These are phyloP conservation scores for Cladophialophora bantiana DNA, from an alignment of 2,329 filamentous ascomycete genomes.

Conservation along the genomic window DNA sequence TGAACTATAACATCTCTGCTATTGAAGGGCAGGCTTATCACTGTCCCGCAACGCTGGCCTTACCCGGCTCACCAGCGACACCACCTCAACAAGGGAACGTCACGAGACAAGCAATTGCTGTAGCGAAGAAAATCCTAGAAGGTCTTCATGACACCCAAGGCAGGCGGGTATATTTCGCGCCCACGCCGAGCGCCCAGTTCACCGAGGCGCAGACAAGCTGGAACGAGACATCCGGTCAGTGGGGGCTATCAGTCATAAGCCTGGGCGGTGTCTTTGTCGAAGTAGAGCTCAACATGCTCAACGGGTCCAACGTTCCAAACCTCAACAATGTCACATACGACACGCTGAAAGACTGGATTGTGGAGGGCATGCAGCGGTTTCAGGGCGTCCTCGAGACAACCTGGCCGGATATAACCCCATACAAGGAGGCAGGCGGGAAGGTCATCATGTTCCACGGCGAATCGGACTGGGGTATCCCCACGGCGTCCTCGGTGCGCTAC, in stretches of 20 bases:
- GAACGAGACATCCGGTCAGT: constrained; percentile 42
- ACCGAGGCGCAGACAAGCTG: constrained; percentile 41
- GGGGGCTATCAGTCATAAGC: constrained; percentile 45
- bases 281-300: constrained; percentile 36
- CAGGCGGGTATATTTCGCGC: constrained; percentile 51
- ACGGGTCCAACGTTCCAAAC: constrained; percentile 48
- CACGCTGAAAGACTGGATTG: constrained; percentile 63
- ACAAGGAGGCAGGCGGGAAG: constrained; percentile 61
- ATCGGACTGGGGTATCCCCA: constrained; percentile 60
- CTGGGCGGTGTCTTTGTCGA: constrained; percentile 43
- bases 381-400: constrained; percentile 62
- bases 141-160: constrained; percentile 52
- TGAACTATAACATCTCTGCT: constrained; percentile 55
- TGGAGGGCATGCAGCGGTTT: constrained; percentile 57
- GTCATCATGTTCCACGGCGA: constrained; percentile 67
- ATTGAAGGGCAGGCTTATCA: constrained; percentile 57
- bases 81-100: constrained; percentile 45
- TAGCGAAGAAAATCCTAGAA: constrained; percentile 47
- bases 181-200: constrained; percentile 42
- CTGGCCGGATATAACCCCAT: constrained; percentile 59
- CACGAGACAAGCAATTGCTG: constrained; percentile 42
- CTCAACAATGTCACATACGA: constrained; percentile 63
- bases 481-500: constrained; percentile 63
- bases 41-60: constrained; percentile 44
- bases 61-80: not conserved